Conservation (phyloP, 2,329 filamentous ascomycete genomes). For the Ophiocordyceps camponoti-saundersi region DNA sequence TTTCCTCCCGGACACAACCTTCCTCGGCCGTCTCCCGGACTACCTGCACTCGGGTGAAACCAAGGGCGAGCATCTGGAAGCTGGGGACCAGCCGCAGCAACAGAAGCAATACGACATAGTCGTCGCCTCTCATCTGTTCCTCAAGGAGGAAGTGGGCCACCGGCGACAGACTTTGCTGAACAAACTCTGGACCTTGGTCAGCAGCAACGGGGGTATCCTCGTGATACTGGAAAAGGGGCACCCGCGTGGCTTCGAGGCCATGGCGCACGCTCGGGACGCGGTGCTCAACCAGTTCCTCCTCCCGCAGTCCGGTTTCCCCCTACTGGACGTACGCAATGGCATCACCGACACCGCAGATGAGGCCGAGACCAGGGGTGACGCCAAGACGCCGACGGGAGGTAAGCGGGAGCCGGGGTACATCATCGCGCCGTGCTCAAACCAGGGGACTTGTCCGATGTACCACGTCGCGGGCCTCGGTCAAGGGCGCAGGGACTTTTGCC, state of each 20-base stretch:
- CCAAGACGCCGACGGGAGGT: constrained; percentile 13
- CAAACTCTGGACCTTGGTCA: constrained; percentile 78
- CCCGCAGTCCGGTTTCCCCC: constrained; percentile 17
- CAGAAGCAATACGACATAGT: constrained; percentile 81
- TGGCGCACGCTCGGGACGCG: constrained; percentile 68
- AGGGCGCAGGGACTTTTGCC: constrained; percentile 79
- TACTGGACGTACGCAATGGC: background rate
- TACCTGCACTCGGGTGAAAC: constrained; percentile 51
- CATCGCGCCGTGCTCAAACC: constrained; percentile 72
- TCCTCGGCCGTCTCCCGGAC: constrained; percentile 81
- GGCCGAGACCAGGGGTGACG: background rate
- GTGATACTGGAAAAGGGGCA: constrained; percentile 84
- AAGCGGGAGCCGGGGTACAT: constrained; percentile 45
- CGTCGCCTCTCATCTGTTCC: constrained; percentile 70
- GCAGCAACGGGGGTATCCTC: constrained; percentile 70
- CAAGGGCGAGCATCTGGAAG: constrained; percentile 40
- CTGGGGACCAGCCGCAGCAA: constrained; percentile 32
- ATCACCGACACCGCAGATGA: too few relatives aligned
- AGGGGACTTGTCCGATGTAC: constrained; percentile 81
- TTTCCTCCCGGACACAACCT: constrained; percentile 76
- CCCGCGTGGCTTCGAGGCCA: constrained; percentile 78
- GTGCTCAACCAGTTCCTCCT: constrained; percentile 61
- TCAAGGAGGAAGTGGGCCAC: constrained; percentile 59
- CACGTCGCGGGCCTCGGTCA: constrained; percentile 46
- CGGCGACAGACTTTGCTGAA: constrained; percentile 64